phyloP scores from a whole-genome alignment of 164 flowering plant species.

The Piper longum region DNA sequence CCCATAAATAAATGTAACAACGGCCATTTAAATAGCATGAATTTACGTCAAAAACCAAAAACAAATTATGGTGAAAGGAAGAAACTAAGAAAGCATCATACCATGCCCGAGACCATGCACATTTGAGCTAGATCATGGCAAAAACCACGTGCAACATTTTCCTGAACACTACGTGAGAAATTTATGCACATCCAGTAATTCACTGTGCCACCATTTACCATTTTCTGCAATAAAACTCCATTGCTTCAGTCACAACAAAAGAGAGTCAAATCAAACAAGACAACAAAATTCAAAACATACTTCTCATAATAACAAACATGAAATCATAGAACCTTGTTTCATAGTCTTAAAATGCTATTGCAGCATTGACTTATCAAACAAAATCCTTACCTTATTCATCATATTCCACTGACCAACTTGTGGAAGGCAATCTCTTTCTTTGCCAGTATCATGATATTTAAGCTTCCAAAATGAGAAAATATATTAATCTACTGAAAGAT shows the following conservation, averaged over 20 bases:
- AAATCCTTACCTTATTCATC: constrained; percentile 59
- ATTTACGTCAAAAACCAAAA: background rate
- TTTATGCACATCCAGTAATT: constrained; percentile 71
- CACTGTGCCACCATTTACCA: constrained; percentile 74
- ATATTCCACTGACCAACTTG: constrained; percentile 91
- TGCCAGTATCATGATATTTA: constrained; percentile 69
- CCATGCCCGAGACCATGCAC: constrained; percentile 89
- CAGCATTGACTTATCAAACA: background rate
- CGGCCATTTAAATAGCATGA: background rate
- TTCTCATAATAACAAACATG: too few species aligned
- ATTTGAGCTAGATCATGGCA: constrained; percentile 69
- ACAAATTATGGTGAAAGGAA: background rate
- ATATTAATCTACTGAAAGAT: background rate
- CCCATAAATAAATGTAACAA: too few species aligned
- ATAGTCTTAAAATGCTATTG: too few species aligned
- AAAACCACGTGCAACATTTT: constrained; percentile 62
- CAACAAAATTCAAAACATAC: background rate
- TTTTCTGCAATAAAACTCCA: constrained; percentile 30
- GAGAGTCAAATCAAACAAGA: background rate
- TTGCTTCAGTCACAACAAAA: background rate
- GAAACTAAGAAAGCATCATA: constrained; percentile 6
- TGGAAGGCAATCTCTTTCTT: constrained; percentile 73
- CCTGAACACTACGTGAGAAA: constrained; percentile 71
- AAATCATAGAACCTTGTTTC: too few species aligned
- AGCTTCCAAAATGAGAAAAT: constrained; percentile 21